Evolutionary conservation across 2,329 filamentous ascomycete species (phyloP).

Genomic region (Paecilomyces formosus): DNA sequence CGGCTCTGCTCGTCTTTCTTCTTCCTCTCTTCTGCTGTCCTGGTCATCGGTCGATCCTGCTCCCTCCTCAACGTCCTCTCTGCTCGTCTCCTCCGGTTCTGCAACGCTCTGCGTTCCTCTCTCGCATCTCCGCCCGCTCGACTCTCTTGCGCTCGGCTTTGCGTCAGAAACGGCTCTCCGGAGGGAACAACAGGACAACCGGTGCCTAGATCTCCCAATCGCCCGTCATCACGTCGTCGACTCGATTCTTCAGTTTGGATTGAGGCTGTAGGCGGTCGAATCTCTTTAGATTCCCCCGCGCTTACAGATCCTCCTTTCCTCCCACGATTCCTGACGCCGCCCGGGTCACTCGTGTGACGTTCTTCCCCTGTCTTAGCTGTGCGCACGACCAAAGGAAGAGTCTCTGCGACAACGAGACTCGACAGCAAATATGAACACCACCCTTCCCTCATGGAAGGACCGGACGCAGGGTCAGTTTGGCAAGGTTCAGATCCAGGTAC

Average conservation of each 20-base stretch:
- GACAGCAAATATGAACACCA: slow-evolving; percentile 24
- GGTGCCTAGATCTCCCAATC: neutral
- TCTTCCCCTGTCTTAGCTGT: neutral
- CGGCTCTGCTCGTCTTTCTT: neutral
- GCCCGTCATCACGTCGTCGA: neutral
- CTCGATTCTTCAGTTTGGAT: slow-evolving; percentile 4
- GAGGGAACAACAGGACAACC: neutral
- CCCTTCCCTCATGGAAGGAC: slow-evolving; percentile 41
- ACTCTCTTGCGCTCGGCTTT: neutral
- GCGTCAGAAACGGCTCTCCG: neutral
- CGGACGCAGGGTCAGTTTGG: slow-evolving; percentile 35
- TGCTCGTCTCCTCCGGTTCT: neutral
- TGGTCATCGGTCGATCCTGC: neutral
- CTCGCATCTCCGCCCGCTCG: neutral
- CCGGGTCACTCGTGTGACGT: neutral
- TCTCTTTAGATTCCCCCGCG: neutral
- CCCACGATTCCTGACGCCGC: neutral
- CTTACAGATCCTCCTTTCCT: neutral
- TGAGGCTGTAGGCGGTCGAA: slow-evolving; percentile 9
- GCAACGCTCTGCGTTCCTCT: neutral
- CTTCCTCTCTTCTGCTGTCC: neutral
- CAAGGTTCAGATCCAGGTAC: slow-evolving; percentile 39
- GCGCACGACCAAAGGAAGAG: neutral
- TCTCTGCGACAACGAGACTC: slow-evolving; percentile 13
- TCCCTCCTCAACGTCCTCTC: neutral